These are phyloP conservation scores for Mucor plumbeus DNA, from an alignment of 371 early-diverging fungal species.

Conservation along the genomic window DNA sequence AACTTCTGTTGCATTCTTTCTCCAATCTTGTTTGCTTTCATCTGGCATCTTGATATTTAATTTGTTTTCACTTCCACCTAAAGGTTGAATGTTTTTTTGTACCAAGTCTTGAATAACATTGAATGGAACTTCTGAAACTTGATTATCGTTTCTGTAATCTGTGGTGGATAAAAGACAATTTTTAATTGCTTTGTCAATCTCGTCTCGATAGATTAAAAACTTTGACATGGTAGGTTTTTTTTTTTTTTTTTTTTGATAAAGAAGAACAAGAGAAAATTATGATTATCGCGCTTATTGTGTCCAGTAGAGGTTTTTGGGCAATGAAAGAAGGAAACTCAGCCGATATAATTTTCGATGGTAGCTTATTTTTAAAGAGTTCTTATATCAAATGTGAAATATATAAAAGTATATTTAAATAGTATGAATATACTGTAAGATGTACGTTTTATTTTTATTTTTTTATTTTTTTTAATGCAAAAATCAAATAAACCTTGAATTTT, in stretches of 20 bases:
- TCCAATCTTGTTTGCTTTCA: slow-evolving; percentile 42
- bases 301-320: no score
- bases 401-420: no score
- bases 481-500: no score
- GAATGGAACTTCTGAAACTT: slow-evolving; percentile 10
- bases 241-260: background rate
- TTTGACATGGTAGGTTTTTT: slow-evolving; percentile 24
- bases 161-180: slow-evolving; percentile 15
- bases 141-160: slow-evolving; percentile 11
- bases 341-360: no score
- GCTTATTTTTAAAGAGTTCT: no score
- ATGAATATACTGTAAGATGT: no score
- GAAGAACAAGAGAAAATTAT: no score
- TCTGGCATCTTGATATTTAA: slow-evolving; percentile 16
- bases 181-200: slow-evolving; percentile 19
- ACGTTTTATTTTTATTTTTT: no score
- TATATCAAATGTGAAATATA: no score
- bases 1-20: slow-evolving; percentile 44
- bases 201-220: slow-evolving; percentile 23
- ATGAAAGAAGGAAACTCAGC: no score
- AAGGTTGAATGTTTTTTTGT: slow-evolving; percentile 25
- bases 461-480: no score
- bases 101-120: slow-evolving; percentile 26
- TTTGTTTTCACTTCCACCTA: slow-evolving; percentile 30
- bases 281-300: no score